Conservation (phyloP, 306 rosid genomes). For the Gleditsia sinensis region DNA sequence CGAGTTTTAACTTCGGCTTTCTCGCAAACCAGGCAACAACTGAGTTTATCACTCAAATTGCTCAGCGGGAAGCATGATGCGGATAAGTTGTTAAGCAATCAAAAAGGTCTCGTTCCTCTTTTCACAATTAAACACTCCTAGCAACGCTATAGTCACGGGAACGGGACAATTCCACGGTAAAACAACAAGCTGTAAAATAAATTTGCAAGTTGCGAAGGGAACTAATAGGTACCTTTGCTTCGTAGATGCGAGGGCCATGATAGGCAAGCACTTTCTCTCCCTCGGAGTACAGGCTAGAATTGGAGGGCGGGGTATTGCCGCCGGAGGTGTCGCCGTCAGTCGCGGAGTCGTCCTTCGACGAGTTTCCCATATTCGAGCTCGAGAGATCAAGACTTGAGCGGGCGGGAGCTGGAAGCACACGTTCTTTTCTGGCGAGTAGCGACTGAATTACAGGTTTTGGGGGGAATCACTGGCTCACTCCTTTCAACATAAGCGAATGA, state of each 20-base stretch:
- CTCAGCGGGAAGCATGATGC: conserved; percentile 18
- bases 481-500: not conserved
- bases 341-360: conserved; percentile 60
- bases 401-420: not conserved
- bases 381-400: not conserved
- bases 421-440: not conserved
- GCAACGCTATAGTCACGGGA: not conserved
- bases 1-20: not conserved
- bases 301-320: conserved; percentile 57
- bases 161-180: not conserved
- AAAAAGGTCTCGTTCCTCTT: not conserved
- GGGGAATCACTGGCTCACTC: not conserved
- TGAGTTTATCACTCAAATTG: conserved; percentile 9
- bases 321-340: conserved; percentile 65
- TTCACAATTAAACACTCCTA: not conserved
- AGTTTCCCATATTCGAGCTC: conserved; percentile 50
- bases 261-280: conserved; percentile 76
- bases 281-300: conserved; percentile 53
- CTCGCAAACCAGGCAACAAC: not conserved
- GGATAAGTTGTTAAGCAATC: not conserved
- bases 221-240: conserved; percentile 56
- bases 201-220: not conserved
- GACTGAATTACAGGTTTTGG: not conserved
- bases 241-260: conserved; percentile 82
- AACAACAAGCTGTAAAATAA: not conserved